These are phyloP conservation scores for Rhodotorula sp. DNA, from an alignment of 1,284 basidiomycete species.

Conservation along the genomic window DNA sequence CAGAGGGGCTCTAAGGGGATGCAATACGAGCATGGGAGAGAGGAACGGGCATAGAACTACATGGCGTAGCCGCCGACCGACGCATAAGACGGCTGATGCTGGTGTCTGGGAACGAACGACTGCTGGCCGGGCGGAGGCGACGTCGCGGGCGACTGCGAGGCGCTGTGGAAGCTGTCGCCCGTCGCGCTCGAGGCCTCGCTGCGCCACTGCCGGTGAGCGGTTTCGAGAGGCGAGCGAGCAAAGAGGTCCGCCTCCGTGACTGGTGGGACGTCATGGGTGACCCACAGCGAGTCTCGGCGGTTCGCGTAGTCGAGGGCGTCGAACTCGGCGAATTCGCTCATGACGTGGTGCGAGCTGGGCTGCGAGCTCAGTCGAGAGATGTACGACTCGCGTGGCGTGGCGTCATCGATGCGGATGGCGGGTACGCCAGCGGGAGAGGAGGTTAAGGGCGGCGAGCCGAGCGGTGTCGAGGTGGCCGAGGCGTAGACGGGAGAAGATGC, in stretches of 20 bases:
- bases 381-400: not conserved
- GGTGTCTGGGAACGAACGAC: not conserved
- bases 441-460: not conserved
- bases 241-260: constrained; percentile 10
- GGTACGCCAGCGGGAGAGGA: not conserved
- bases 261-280: not conserved
- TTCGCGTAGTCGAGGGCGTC: constrained; percentile 5
- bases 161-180: constrained; percentile 5
- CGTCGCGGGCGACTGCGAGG: not conserved
- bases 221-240: constrained; percentile 15
- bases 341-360: too few species aligned
- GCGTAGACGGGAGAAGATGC: not conserved
- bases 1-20: not conserved
- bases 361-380: not conserved
- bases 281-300: constrained; percentile 6
- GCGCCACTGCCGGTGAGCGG: constrained; percentile 15
- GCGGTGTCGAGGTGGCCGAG: not conserved
- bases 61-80: constrained; percentile 2
- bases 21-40: not conserved
- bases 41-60: not conserved
- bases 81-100: constrained; percentile 8
- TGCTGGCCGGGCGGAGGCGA: not conserved
- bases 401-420: constrained; percentile 8
- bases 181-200: constrained; percentile 3
- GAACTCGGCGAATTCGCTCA: not conserved